Percentiles rank a stretch among this genome's conserved stretches.
Conservation (phyloP, 768 basidiomycete species). For the Erythrobasidium yunnanense region DNA sequence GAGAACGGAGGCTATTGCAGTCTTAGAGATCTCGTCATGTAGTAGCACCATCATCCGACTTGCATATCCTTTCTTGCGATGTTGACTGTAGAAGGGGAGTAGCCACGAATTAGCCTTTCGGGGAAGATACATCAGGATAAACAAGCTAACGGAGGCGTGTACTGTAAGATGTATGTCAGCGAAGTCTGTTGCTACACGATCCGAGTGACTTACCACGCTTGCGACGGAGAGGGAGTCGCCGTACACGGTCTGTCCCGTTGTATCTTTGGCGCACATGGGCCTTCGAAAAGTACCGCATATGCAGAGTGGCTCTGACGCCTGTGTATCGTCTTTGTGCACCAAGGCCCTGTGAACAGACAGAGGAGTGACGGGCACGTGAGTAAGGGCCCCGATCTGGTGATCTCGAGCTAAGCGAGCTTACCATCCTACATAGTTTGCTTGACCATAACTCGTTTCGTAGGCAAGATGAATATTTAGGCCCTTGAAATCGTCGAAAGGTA, state of each 20-base stretch:
- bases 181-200: not conserved
- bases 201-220: not conserved
- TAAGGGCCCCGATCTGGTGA: no score
- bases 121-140: not conserved
- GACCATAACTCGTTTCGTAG: no score
- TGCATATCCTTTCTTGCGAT: conserved; percentile 8
- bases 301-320: not conserved
- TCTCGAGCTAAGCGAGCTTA: no score
- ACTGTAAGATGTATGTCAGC: not conserved
- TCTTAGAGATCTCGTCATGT: not conserved
- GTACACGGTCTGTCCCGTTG: not conserved
- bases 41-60: not conserved
- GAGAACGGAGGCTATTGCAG: not conserved
- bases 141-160: not conserved
- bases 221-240: not conserved
- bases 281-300: not conserved
- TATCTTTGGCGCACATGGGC: not conserved
- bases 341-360: not conserved
- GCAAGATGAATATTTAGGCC: no score
- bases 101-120: not conserved
- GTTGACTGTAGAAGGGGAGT: not conserved
- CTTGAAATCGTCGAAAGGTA: no score
- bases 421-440: no score
- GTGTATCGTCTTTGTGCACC: not conserved
- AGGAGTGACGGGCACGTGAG: no score